A percentile compares a stretch with the other conserved stretches of the same genome.
These are phyloP conservation scores for Nemania sp. DNA, from an alignment of 2,329 filamentous ascomycete species.

Conservation along the genomic window DNA sequence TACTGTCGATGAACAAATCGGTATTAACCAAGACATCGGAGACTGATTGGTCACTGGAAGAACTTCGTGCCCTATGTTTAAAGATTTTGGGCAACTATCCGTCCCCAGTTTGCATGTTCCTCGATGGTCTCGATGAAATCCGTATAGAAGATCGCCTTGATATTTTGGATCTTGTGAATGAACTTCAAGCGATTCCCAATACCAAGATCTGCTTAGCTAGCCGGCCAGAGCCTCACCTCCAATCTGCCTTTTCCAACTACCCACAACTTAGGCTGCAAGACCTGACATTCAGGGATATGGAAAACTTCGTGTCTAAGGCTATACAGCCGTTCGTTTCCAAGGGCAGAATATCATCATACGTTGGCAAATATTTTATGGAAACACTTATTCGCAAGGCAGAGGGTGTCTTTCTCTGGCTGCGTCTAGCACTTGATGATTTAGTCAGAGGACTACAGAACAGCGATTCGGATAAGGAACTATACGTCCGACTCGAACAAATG, in stretches of 20 bases:
- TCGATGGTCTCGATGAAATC: not conserved
- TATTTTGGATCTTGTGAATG: not conserved
- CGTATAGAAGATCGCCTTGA: not conserved
- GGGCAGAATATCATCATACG: not conserved
- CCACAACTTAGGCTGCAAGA: not conserved
- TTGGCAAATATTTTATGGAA: not conserved
- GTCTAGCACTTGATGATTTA: not conserved
- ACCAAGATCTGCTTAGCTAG: not conserved
- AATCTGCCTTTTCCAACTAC: not conserved
- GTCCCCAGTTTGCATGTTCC: not conserved
- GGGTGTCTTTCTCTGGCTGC: not conserved
- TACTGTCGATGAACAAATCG: not conserved
- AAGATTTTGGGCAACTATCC: not conserved
- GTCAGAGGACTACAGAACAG: not conserved
- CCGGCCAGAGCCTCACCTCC: not conserved
- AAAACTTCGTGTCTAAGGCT: not conserved
- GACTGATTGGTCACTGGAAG: not conserved
- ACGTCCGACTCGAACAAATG: not conserved
- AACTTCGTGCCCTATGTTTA: not conserved
- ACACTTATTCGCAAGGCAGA: not conserved
- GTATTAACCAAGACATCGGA: not conserved
- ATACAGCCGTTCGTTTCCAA: not conserved
- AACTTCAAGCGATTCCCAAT: not conserved
- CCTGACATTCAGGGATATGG: not conserved
- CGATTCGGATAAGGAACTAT: not conserved